Evolutionary conservation across 305 asterid genomes (phyloP).

Genomic region (Galium porrigens): DNA sequence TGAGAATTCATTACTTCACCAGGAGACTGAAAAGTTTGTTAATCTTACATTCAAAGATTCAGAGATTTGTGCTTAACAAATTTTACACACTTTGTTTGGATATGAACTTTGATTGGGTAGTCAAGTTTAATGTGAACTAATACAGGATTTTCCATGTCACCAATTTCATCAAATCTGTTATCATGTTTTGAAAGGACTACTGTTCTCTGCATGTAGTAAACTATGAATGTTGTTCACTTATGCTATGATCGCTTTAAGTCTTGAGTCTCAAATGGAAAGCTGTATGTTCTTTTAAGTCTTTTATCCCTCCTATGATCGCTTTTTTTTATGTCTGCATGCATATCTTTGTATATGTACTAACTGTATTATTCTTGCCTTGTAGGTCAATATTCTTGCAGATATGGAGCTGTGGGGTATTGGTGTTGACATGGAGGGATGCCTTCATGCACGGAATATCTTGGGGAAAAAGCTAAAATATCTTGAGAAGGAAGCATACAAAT

Average conservation of each 20-base stretch:
- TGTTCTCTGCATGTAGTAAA: background rate
- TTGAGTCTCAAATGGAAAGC: background rate
- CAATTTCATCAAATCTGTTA: background rate
- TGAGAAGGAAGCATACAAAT: slow-evolving; percentile 70
- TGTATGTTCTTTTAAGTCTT: background rate
- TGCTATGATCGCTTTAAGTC: slow-evolving; percentile 3
- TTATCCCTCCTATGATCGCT: background rate
- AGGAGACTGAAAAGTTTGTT: background rate
- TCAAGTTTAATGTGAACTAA: background rate
- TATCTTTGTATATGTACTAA: slow-evolving; percentile 7
- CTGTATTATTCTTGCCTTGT: slow-evolving; percentile 19
- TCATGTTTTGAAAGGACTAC: background rate
- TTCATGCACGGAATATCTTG: slow-evolving; percentile 56
- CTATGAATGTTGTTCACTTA: background rate
- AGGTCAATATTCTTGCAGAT: slow-evolving; percentile 80
- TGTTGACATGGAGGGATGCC: slow-evolving; percentile 95
- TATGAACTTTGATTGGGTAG: background rate
- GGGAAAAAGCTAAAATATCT: slow-evolving; percentile 63
- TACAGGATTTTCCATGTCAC: background rate
- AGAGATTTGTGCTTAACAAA: background rate
- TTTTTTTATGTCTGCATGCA: background rate
- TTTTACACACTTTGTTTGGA: background rate
- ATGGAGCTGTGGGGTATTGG: slow-evolving; percentile 96
- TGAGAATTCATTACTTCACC: slow-evolving; percentile 23
- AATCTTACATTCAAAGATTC: slow-evolving; percentile 3